Evolutionary conservation across 805 yeast species (phyloP).

Genomic region (Pichia heedii): DNA sequence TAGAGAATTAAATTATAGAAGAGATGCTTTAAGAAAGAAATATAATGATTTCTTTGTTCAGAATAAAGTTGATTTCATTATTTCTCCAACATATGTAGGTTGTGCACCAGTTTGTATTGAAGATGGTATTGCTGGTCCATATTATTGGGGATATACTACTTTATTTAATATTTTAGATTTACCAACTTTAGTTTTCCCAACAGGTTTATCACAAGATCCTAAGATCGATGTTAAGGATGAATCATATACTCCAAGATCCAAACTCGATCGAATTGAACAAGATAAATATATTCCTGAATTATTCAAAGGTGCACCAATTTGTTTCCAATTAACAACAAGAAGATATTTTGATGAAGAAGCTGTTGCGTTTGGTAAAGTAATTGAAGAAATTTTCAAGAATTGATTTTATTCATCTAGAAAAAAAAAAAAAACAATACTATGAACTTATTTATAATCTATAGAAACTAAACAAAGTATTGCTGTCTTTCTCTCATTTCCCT

Average conservation of each 20-base stretch:
- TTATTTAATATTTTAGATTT: conserved; percentile 64
- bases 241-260: conserved; percentile 33
- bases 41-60: conserved; percentile 45
- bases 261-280: conserved; percentile 40
- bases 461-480: too few species aligned
- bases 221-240: conserved; percentile 39
- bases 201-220: conserved; percentile 50
- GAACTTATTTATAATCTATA: too few species aligned
- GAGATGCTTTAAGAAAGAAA: conserved; percentile 52
- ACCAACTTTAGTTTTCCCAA: conserved; percentile 58
- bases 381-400: conserved; percentile 18
- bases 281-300: conserved; percentile 38
- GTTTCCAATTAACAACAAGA: conserved; percentile 44
- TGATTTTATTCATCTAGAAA: not conserved
- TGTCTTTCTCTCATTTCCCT: too few species aligned
- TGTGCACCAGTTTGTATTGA: conserved; percentile 62
- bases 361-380: conserved; percentile 29
- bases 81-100: conserved; percentile 60
- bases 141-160: conserved; percentile 76
- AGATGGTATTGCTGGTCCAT: conserved; percentile 34
- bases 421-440: too few species aligned
- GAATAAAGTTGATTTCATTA: conserved; percentile 52
- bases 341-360: conserved; percentile 51
- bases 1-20: conserved; percentile 42
- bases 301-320: conserved; percentile 46